phyloP scores from a whole-genome alignment of 164 flowering plant genomes.

The Nymphaea colorata region DNA sequence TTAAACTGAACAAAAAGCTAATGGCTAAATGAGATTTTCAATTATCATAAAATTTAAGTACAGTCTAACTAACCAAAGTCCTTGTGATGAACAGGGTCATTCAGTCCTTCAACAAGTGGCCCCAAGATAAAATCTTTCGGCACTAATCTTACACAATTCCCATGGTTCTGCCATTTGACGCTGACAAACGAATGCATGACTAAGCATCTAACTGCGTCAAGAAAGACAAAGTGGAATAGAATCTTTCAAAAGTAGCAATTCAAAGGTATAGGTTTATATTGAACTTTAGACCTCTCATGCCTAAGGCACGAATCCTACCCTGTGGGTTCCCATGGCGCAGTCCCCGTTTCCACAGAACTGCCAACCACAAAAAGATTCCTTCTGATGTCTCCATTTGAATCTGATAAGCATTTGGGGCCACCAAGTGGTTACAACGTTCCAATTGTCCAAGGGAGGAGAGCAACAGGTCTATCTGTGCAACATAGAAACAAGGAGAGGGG shows the following conservation, averaged over 20 bases:
- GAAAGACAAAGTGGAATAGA: neutral
- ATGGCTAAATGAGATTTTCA: too few species aligned
- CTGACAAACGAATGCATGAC: slow-evolving; percentile 86
- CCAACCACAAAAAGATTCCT: slow-evolving; percentile 59
- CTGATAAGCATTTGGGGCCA: slow-evolving; percentile 15
- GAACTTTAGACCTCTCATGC: neutral
- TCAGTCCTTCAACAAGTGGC: slow-evolving; percentile 60
- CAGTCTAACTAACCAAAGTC: slow-evolving; percentile 69
- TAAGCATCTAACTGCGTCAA: slow-evolving; percentile 72
- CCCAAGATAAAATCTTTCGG: slow-evolving; percentile 76
- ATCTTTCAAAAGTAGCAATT: neutral
- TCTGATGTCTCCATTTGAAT: slow-evolving; percentile 29
- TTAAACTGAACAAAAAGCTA: too few species aligned
- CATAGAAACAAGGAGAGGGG: too few species aligned
- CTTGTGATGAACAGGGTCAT: slow-evolving; percentile 84
- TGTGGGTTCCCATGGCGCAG: slow-evolving; percentile 88
- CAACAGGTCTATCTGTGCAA: slow-evolving; percentile 45
- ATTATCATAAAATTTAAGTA: neutral
- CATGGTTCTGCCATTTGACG: slow-evolving; percentile 51
- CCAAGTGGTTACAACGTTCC: slow-evolving; percentile 11
- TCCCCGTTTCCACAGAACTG: slow-evolving; percentile 83
- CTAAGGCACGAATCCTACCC: slow-evolving; percentile 35
- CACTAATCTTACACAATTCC: slow-evolving; percentile 32
- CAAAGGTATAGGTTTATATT: neutral
- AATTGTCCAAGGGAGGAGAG: slow-evolving; percentile 17